Percentiles rank a stretch among this genome's conserved stretches.
Evolutionary conservation across 2,329 filamentous ascomycete species (phyloP).

Genomic region (Pseudogymnoascus sp.): DNA sequence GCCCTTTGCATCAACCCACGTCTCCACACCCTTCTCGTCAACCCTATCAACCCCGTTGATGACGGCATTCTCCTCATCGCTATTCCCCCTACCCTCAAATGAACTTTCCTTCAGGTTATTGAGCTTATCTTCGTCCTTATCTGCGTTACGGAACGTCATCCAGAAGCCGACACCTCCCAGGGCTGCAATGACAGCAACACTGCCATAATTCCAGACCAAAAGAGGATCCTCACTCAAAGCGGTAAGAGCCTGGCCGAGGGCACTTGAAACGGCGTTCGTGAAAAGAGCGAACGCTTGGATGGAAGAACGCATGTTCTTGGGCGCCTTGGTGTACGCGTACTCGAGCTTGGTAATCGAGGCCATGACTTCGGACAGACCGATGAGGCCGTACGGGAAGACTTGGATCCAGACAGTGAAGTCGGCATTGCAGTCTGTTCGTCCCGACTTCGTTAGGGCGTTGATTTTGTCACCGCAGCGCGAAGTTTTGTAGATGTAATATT

Average conservation of each 20-base stretch:
- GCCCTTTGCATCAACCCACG: background rate
- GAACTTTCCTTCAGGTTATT: slow-evolving; percentile 46
- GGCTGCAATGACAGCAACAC: slow-evolving; percentile 54
- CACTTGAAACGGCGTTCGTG: slow-evolving; percentile 61
- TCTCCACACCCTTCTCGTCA: background rate
- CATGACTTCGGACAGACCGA: slow-evolving; percentile 51
- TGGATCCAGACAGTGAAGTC: slow-evolving; percentile 60
- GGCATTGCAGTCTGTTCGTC: slow-evolving; percentile 26
- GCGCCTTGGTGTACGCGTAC: slow-evolving; percentile 71
- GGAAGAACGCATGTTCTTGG: slow-evolving; percentile 73
- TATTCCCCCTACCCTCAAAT: slow-evolving; percentile 16
- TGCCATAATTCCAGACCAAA: slow-evolving; percentile 64
- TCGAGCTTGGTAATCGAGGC: slow-evolving; percentile 57
- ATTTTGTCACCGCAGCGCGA: slow-evolving; percentile 53
- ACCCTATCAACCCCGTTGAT: background rate
- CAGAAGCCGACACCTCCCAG: slow-evolving; percentile 60
- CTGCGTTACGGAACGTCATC: slow-evolving; percentile 57
- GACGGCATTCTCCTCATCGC: slow-evolving; percentile 18
- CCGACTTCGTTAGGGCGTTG: slow-evolving; percentile 25
- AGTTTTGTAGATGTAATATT: slow-evolving; percentile 56
- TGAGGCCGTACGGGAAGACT: slow-evolving; percentile 39
- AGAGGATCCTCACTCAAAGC: slow-evolving; percentile 55
- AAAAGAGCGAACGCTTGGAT: slow-evolving; percentile 63
- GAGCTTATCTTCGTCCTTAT: slow-evolving; percentile 58
- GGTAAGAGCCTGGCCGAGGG: slow-evolving; percentile 62